Evolutionary conservation across 1,284 basidiomycete genomes (phyloP), one percentile per base, ranked within the genome.

Genomic region (Ustilago sp.): DNA sequence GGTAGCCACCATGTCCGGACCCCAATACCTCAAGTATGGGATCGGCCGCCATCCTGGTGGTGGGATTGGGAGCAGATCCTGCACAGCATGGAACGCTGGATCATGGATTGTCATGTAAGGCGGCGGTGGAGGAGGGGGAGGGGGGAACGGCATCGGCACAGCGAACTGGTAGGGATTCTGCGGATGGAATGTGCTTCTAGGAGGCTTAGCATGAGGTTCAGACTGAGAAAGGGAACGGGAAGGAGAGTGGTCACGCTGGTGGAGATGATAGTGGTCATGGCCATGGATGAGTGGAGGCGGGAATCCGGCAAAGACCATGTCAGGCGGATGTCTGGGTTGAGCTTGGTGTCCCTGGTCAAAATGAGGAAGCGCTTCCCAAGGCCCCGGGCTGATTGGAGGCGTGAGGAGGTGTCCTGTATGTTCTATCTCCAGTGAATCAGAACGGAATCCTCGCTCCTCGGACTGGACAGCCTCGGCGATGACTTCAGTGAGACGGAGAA

Each of bases 11-110:
- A 31, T 19, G n/a, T 70, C 68, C 0, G 68, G 68, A 0, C 68
- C 63, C 68, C 68, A 70, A 19, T 70, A 70, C 8, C 13, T 28
- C 15, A 70, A 41, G 48, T 70, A 70, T 2, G 58, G 68, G 12
- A 70, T 58, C 6, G 62, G 62, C 0, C 31, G 43, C 68, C 57
- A 57, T 1, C 41, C n/a, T 12, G 59, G 56, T 28, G 48, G 12
- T 17, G 54, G 12, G 4, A 31, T 6, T 8, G 63, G 34, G 2
- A 54, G 28, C 1, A 41, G 56, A 9, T 45, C 32, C 41, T 36
- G 38, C 11, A 65, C 41, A 1, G 57, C 57, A 19, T 54, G 19
- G 34, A 39, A 59, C 4, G 63, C 63, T 35, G 52, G 57, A 32
- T 50, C 48, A 19, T 50, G 12, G 8, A 50, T 8, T 7, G n/a